These are phyloP conservation scores for Aspergillus novoparasiticus DNA, from an alignment of 2,329 filamentous ascomycete species.

Conservation along the genomic window DNA sequence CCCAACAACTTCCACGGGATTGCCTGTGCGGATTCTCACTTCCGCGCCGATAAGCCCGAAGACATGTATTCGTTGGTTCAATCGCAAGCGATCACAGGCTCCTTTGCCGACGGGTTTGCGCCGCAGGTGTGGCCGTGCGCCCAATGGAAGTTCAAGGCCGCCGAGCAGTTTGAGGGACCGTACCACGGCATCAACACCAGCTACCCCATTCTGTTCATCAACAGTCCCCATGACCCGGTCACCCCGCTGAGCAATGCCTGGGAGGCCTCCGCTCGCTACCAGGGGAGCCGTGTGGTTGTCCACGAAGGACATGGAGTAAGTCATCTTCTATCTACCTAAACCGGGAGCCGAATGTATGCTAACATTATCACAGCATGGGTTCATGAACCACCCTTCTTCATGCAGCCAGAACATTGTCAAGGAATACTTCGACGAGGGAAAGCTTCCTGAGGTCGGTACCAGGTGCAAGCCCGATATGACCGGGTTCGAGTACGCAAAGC, in stretches of 20 bases:
- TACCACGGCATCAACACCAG: constrained; percentile 8
- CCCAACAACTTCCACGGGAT: constrained; percentile 5
- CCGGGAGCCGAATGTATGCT: no score
- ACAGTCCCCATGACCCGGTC: constrained; percentile 5
- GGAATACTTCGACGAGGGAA: constrained; percentile 7
- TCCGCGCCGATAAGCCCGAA: neutral
- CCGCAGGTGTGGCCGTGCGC: constrained; percentile 8
- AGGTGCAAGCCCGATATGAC: constrained; percentile 6
- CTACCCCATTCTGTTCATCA: constrained; percentile 6
- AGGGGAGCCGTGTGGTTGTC: neutral
- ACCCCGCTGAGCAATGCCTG: constrained; percentile 5
- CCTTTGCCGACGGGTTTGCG: constrained; percentile 3
- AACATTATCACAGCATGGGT: neutral
- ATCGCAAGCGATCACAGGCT: neutral
- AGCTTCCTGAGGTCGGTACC: constrained; percentile 3
- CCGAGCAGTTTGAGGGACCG: neutral
- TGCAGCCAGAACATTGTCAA: constrained; percentile 4
- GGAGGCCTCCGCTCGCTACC: neutral
- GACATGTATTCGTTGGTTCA: constrained; percentile 7
- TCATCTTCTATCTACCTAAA: no score
- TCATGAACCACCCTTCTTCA: constrained; percentile 10
- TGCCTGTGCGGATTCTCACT: neutral
- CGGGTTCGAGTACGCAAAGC: neutral
- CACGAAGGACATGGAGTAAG: no score
- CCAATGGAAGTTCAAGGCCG: constrained; percentile 6